Evolutionary conservation across 768 basidiomycete species (phyloP).

Genomic region (Tulasnella sp.): DNA sequence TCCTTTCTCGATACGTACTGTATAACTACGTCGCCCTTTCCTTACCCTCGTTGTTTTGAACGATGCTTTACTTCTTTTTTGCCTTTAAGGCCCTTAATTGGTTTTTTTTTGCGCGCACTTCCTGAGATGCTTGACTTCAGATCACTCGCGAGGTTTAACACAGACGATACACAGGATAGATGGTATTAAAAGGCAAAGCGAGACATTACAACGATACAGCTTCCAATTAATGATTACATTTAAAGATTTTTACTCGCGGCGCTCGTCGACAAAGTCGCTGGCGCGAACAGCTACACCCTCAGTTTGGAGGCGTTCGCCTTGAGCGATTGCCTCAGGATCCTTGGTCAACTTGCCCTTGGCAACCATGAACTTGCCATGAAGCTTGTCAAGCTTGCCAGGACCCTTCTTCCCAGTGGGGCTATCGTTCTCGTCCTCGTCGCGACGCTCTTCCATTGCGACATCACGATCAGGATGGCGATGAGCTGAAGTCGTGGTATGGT

Average conservation of each 20-base stretch:
- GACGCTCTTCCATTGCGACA: neutral
- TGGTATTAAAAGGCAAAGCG: too few relatives aligned
- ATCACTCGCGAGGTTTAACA: too few relatives aligned
- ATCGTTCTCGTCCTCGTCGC: neutral
- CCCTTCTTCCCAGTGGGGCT: neutral
- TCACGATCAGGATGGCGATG: neutral
- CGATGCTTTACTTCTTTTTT: neutral
- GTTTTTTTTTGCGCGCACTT: too few relatives aligned
- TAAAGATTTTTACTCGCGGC: neutral
- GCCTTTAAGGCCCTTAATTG: neutral
- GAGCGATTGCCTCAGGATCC: neutral
- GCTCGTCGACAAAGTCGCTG: neutral
- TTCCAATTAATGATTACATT: too few relatives aligned
- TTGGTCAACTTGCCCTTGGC: neutral
- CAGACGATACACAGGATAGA: too few relatives aligned
- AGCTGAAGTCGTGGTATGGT: neutral
- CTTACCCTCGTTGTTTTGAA: neutral
- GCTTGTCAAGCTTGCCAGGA: slow-evolving; percentile 10
- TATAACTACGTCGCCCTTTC: neutral
- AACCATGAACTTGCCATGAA: slow-evolving; percentile 8
- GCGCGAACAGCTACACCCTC: neutral
- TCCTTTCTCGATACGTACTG: neutral
- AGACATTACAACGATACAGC: too few relatives aligned
- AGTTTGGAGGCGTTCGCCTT: neutral
- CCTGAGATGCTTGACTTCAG: too few relatives aligned